phyloP scores from a whole-genome alignment of 2,329 filamentous ascomycete genomes.

The Lachnellula suecica region DNA sequence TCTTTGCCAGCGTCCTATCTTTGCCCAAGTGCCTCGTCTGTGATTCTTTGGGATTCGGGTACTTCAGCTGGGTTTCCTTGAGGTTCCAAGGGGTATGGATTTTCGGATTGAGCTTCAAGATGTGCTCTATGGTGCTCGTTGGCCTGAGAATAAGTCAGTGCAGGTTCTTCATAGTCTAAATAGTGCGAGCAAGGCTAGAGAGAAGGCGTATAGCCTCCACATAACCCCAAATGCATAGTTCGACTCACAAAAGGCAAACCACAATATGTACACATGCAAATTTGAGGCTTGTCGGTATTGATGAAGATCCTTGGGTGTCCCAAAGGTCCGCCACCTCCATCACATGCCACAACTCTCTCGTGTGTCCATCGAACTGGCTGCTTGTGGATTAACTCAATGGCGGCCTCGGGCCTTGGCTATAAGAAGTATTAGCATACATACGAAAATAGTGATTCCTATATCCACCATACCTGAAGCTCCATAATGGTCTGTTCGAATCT shows the following conservation, averaged over 20 bases:
- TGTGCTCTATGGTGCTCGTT: slow-evolving; percentile 85
- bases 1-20: slow-evolving; percentile 41
- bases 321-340: slow-evolving; percentile 85
- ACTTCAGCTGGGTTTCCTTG: slow-evolving; percentile 58
- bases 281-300: slow-evolving; percentile 97
- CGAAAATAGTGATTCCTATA: background rate
- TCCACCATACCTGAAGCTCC: slow-evolving; percentile 77
- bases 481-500: slow-evolving; percentile 98
- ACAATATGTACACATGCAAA: slow-evolving; percentile 87
- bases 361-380: slow-evolving; percentile 93
- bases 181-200: background rate
- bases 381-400: slow-evolving; percentile 94
- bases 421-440: slow-evolving; percentile 30
- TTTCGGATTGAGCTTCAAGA: slow-evolving; percentile 77
- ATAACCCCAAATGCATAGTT: slow-evolving; percentile 7
- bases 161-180: slow-evolving; percentile 9
- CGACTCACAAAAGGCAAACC: slow-evolving; percentile 83
- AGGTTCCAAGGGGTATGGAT: slow-evolving; percentile 77
- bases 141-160: slow-evolving; percentile 55
- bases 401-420: slow-evolving; percentile 84
- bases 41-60: slow-evolving; percentile 55
- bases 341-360: slow-evolving; percentile 77
- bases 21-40: slow-evolving; percentile 58
- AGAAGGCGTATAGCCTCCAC: background rate
- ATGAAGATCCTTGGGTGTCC: slow-evolving; percentile 96